phyloP scores from a whole-genome alignment of 208 protist genomes.

The Acanthamoeba triangularis region DNA sequence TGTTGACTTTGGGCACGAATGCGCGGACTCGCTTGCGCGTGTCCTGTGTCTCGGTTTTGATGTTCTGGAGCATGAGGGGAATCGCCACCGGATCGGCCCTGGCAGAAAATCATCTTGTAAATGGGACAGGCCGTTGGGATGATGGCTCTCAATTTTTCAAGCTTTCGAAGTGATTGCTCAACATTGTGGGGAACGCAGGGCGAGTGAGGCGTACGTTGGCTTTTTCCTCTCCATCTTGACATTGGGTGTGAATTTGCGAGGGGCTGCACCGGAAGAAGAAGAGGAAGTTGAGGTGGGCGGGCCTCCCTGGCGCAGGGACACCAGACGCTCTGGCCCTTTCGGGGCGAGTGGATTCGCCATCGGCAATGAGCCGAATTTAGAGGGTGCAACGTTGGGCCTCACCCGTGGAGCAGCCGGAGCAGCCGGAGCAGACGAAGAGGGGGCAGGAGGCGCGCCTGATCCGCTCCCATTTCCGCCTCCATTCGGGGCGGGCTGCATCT shows the following conservation, averaged over 20 bases:
- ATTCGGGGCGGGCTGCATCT: too few species aligned
- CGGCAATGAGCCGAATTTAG: not conserved
- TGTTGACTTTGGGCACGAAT: constrained; percentile 42
- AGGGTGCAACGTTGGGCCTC: not conserved
- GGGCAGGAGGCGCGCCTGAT: too few species aligned
- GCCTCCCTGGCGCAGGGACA: constrained; percentile 10
- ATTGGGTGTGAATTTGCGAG: constrained; percentile 58
- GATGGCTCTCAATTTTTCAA: too few species aligned
- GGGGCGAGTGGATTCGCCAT: constrained; percentile 30
- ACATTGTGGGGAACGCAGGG: not conserved
- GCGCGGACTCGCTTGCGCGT: constrained; percentile 37
- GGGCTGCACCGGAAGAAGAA: not conserved
- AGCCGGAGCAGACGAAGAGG: too few species aligned
- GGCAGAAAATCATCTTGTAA: not conserved
- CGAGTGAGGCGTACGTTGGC: not conserved
- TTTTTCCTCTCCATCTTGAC: constrained; percentile 56
- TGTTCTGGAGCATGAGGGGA: constrained; percentile 60
- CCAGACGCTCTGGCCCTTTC: constrained; percentile 28
- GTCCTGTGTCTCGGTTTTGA: constrained; percentile 42
- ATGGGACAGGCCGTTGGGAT: not conserved
- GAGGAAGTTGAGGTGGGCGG: not conserved
- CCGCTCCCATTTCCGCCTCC: too few species aligned
- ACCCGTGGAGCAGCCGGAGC: too few species aligned
- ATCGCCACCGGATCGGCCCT: not conserved
- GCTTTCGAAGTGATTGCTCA: too few species aligned